Evolutionary conservation across 2,329 filamentous ascomycete species (phyloP), one percentile per base, ranked within the genome.

Genomic region (Colletotrichum gloeosporioides): DNA sequence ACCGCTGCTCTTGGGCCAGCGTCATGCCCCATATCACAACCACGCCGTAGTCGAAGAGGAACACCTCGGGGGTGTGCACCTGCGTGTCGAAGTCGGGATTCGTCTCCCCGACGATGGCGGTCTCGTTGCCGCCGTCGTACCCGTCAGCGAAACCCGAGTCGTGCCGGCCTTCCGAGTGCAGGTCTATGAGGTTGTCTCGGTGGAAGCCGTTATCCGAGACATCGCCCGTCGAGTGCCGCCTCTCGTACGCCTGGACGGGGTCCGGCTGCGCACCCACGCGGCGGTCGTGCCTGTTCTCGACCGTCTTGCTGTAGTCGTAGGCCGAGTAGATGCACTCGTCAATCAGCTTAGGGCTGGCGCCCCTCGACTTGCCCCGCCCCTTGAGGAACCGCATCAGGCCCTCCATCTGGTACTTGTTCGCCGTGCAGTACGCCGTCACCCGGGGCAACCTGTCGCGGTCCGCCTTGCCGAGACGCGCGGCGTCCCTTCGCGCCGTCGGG

Each of bases 21-120:
- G 95, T 94, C 97, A 99, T 99, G 79, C 97, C 97, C 97, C 97
- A 99, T 83, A 99, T 96, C 16, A 99, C 97, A 7, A 98, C 95
- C 3, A 98, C 98, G 75, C 97, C 97, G 82, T 99, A 99, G 82
- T 98, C 95, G 82, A 99, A 99, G 15, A 99, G 89, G 83, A 99
- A 99, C 3, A 98, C 91, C 84, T 99, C 97, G 0, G 97, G 96
- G 1, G 95, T 98, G 84, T 98, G 95, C 4, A 99, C 94, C 64
- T 94, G 91, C 4, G 92, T 98, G 82, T 98, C 96, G 77, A 98
- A 95, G 82, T 98, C 95, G 7, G 91, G 89, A 18, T 90, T 90
- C 77, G 82, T 83, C 80, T 87, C 44, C n/a, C 44, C 86, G 75
- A 87, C 84, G 32, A 87, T 84, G 12, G 80, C 73, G 22, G 62